Percentiles rank a stretch among this genome's conserved stretches.
phyloP scores from a whole-genome alignment of 1,284 basidiomycete species.

The Phellopilus nigrolimitatus region DNA sequence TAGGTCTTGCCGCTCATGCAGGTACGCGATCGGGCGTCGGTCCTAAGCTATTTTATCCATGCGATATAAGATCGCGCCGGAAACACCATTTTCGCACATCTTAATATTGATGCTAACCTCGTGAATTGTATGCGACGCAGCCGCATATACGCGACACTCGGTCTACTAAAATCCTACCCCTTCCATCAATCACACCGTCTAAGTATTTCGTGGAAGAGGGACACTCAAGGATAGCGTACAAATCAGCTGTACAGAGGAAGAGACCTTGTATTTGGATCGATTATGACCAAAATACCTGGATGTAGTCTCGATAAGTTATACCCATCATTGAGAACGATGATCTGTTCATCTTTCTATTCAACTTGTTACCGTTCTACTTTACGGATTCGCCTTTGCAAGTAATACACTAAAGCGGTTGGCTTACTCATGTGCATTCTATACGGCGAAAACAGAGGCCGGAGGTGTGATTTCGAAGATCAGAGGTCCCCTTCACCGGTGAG shows the following conservation, averaged over 20 bases:
- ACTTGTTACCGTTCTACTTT: too few species aligned
- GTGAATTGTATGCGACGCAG: not conserved
- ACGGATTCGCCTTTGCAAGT: too few species aligned
- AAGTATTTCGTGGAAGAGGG: not conserved
- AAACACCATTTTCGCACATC: slow-evolving; percentile 3
- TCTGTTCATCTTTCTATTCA: not conserved
- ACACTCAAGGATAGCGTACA: not conserved
- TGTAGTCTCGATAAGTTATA: too few species aligned
- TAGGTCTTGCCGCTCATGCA: not conserved
- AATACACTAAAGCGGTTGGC: too few species aligned
- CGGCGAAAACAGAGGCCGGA: slow-evolving; percentile 12
- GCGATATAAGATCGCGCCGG: not conserved
- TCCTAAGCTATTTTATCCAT: too few species aligned
- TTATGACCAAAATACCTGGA: not conserved
- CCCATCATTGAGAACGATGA: slow-evolving; percentile 2
- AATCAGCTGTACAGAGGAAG: not conserved
- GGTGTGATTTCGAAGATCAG: slow-evolving; percentile 13
- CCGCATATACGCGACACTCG: not conserved
- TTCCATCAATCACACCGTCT: slow-evolving; percentile 8
- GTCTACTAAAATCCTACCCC: not conserved
- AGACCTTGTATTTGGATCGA: slow-evolving; percentile 5
- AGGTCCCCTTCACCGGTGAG: slow-evolving; percentile 6
- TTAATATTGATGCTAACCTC: too few species aligned
- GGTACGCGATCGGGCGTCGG: slow-evolving; percentile 1
- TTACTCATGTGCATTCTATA: not conserved